Conservation (phyloP, 306 rosid species). For the Morella rubra region DNA sequence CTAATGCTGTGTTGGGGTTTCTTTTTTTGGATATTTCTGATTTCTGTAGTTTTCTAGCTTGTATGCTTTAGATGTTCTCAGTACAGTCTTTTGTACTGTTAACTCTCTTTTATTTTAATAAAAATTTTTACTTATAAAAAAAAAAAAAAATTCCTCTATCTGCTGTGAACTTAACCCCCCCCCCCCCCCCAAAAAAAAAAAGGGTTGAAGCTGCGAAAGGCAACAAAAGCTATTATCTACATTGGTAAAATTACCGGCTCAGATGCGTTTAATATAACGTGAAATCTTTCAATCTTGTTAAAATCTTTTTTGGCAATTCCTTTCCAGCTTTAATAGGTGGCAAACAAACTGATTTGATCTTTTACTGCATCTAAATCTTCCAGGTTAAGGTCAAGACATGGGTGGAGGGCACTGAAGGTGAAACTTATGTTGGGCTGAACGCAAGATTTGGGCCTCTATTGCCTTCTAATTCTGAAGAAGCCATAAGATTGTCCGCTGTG, state of each 20-base stretch:
- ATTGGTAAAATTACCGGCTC: too few species aligned
- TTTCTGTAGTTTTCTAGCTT: too few species aligned
- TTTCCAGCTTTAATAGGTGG: not conserved
- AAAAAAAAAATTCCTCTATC: too few species aligned
- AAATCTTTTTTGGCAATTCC: not conserved
- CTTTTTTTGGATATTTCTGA: too few species aligned
- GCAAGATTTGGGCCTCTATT: conserved; percentile 71
- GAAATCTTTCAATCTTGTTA: not conserved
- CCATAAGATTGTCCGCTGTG: conserved; percentile 43
- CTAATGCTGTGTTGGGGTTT: too few species aligned
- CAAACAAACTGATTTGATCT: not conserved
- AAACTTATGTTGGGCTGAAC: conserved; percentile 43
- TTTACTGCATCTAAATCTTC: conserved; percentile 13
- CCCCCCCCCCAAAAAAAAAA: too few species aligned
- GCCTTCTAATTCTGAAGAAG: conserved; percentile 43
- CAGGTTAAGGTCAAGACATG: conserved; percentile 72
- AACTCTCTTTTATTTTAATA: too few species aligned
- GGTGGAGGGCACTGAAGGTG: conserved; percentile 52
- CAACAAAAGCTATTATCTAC: not conserved
- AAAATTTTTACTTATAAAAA: too few species aligned
- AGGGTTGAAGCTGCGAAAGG: not conserved
- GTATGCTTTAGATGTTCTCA: too few species aligned
- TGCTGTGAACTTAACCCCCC: too few species aligned
- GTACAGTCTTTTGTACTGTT: too few species aligned
- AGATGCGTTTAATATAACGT: not conserved